Percentiles rank a stretch among this genome's conserved stretches.
Evolutionary conservation across 2,329 filamentous ascomycete species (phyloP).

Genomic region (Talaromyces sp.): DNA sequence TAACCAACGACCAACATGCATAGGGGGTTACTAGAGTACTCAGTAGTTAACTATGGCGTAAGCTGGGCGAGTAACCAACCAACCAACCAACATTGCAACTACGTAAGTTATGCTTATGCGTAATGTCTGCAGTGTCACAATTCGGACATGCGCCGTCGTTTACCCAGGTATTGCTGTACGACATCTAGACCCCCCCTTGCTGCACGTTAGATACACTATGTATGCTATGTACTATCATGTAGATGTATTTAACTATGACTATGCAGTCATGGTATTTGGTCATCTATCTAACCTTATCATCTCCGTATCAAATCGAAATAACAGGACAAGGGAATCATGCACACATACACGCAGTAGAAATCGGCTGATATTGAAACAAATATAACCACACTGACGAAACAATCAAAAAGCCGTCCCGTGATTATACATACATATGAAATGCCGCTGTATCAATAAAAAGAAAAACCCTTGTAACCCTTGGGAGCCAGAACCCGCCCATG

Average conservation of each 20-base stretch:
- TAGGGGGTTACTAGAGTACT: too few species aligned
- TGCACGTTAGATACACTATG: background rate
- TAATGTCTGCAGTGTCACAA: background rate
- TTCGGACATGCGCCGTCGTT: background rate
- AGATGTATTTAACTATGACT: background rate
- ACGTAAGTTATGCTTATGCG: background rate
- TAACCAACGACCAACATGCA: too few species aligned
- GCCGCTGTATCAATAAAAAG: slow-evolving; percentile 3
- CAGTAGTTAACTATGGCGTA: too few species aligned
- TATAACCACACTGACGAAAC: background rate
- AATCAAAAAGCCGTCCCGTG: background rate
- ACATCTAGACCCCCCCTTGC: background rate
- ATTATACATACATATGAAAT: slow-evolving; percentile 8
- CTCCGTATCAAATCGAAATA: background rate
- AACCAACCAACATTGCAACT: too few species aligned
- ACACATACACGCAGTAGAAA: background rate
- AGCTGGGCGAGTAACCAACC: too few species aligned
- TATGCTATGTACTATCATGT: background rate
- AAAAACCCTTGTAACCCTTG: background rate
- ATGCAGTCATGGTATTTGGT: background rate
- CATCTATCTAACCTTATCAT: background rate
- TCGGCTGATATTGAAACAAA: background rate
- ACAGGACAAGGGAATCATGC: slow-evolving; percentile 3
- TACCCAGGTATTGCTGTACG: background rate
- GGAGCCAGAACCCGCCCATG: slow-evolving; percentile 7